Percentiles rank a stretch among this genome's conserved stretches.
Evolutionary conservation across 2,329 filamentous ascomycete species (phyloP).

Genomic region (Phaeosphaeria sp.): DNA sequence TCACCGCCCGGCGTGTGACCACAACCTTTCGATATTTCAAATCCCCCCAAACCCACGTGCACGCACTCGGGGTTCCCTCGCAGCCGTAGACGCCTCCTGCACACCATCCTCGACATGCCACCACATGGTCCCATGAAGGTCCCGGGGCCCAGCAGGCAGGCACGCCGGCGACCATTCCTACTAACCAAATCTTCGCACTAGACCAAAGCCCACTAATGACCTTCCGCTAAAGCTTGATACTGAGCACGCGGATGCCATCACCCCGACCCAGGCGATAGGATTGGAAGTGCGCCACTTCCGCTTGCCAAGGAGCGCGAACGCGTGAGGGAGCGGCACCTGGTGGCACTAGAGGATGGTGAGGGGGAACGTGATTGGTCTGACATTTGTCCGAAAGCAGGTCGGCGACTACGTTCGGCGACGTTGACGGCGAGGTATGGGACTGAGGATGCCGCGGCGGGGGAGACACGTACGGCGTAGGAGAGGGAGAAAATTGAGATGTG

Average conservation of each 20-base stretch:
- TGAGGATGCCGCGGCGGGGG: background rate
- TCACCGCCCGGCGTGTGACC: background rate
- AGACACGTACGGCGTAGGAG: background rate
- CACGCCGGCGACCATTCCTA: background rate
- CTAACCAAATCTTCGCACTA: background rate
- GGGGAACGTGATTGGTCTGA: constrained; percentile 11
- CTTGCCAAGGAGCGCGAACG: constrained; percentile 9
- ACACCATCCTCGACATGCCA: background rate
- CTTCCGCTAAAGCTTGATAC: background rate
- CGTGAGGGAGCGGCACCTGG: background rate
- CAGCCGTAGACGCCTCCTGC: background rate
- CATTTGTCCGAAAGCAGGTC: constrained; percentile 22
- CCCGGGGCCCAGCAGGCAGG: background rate
- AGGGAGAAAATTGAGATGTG: background rate
- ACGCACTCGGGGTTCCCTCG: background rate
- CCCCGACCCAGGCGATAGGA: constrained; percentile 13
- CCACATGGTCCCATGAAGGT: background rate
- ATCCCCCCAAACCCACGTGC: constrained; percentile 1
- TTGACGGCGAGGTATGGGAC: constrained; percentile 2
- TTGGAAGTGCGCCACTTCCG: constrained; percentile 17
- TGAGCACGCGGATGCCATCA: background rate
- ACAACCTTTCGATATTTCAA: constrained; percentile 1
- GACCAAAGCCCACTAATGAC: background rate
- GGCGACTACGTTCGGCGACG: constrained; percentile 25
- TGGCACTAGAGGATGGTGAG: constrained; percentile 1